These are phyloP conservation scores for Exophiala xenobiotica DNA, from an alignment of 2,329 filamentous ascomycete genomes.

Conservation along the genomic window DNA sequence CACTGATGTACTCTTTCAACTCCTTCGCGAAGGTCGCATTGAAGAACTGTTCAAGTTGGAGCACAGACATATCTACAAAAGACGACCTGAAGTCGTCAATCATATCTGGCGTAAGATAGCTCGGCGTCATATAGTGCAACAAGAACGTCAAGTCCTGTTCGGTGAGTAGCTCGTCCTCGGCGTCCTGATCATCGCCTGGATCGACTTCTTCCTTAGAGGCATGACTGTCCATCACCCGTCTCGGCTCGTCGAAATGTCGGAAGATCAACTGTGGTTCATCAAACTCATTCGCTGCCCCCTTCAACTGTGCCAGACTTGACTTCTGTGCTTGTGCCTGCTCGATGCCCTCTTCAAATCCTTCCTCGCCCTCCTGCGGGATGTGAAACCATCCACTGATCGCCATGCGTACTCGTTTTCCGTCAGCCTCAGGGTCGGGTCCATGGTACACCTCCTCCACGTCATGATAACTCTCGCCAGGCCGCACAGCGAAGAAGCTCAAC, in stretches of 20 bases:
- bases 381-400: conserved; percentile 99
- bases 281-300: conserved; percentile 78
- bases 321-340: conserved; percentile 86
- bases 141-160: conserved; percentile 84
- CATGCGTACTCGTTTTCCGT: conserved; percentile 73
- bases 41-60: conserved; percentile 77
- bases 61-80: conserved; percentile 79
- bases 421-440: conserved; percentile 58
- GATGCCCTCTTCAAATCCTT: conserved; percentile 82
- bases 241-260: conserved; percentile 43
- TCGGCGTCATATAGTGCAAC: conserved; percentile 83
- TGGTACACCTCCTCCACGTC: conserved; percentile 98
- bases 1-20: conserved; percentile 69
- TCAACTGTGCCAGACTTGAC: conserved; percentile 88
- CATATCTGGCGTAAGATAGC: conserved; percentile 88
- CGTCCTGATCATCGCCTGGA: conserved; percentile 37
- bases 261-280: conserved; percentile 71
- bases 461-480: conserved; percentile 98
- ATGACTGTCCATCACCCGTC: conserved; percentile 36
- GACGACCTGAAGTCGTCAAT: conserved; percentile 76
- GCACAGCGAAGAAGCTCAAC: conserved; percentile 95
- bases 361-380: conserved; percentile 91
- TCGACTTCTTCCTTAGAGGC: conserved; percentile 33
- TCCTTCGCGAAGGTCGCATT: conserved; percentile 72
- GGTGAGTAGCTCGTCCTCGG: conserved; percentile 62